These are phyloP conservation scores for Myrmaecium sp. DNA, from an alignment of 2,329 filamentous ascomycete species.

Conservation along the genomic window DNA sequence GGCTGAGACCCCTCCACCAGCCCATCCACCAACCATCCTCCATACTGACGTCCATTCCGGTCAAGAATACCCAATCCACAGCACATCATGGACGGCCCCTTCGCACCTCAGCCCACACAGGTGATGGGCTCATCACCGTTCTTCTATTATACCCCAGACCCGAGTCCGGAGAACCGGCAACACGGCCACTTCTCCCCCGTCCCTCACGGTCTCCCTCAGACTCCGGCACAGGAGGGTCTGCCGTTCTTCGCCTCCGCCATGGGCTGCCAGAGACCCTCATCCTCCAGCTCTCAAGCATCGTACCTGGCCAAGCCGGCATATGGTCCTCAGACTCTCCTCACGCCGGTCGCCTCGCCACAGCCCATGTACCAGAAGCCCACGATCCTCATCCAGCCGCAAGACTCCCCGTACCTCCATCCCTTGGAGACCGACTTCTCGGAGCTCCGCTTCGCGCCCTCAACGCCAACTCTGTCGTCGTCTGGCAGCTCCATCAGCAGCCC, in stretches of 20 bases:
- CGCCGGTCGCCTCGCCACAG: slow-evolving; percentile 60
- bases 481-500: slow-evolving; percentile 80
- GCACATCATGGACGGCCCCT: slow-evolving; percentile 47
- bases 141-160: slow-evolving; percentile 75
- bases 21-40: too few species aligned
- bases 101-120: slow-evolving; percentile 31
- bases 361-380: slow-evolving; percentile 59
- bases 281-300: slow-evolving; percentile 41
- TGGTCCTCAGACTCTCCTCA: slow-evolving; percentile 47
- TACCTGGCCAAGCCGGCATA: slow-evolving; percentile 33
- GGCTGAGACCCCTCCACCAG: too few species aligned
- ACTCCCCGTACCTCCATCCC: slow-evolving; percentile 36
- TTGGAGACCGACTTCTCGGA: slow-evolving; percentile 60
- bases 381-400: slow-evolving; percentile 47
- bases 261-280: slow-evolving; percentile 39
- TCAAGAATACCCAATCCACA: neutral
- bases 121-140: slow-evolving; percentile 58
- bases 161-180: slow-evolving; percentile 50
- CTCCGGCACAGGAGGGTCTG: slow-evolving; percentile 24
- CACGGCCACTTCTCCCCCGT: slow-evolving; percentile 60
- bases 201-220: slow-evolving; percentile 29
- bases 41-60: neutral
- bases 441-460: slow-evolving; percentile 60
- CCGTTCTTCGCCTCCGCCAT: slow-evolving; percentile 27
- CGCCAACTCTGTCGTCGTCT: slow-evolving; percentile 70